A percentile compares a stretch with the other conserved stretches of the same genome.
These are phyloP conservation scores for Aurantiochytrium sp. DNA, from an alignment of 108 stramenopile species.

Conservation along the genomic window DNA sequence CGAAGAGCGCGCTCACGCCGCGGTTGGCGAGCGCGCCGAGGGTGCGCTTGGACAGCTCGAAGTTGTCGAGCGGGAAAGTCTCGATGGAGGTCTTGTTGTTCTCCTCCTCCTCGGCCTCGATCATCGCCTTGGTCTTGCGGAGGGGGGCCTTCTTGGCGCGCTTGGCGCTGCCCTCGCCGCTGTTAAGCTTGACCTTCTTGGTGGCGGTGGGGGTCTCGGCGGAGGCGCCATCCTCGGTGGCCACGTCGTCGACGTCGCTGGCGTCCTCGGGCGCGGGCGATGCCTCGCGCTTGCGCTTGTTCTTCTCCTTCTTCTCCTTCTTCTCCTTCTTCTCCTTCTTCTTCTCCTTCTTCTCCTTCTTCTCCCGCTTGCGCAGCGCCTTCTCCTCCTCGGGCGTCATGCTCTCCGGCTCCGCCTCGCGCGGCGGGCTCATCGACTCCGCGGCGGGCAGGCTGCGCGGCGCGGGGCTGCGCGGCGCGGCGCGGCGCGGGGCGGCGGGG, in stretches of 20 bases:
- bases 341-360: conserved; percentile 18
- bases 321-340: conserved; percentile 21
- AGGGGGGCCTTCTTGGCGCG: not conserved
- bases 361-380: not conserved
- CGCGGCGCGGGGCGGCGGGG: not conserved
- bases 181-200: not conserved
- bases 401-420: not conserved
- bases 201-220: not conserved
- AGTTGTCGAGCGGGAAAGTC: conserved; percentile 7
- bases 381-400: not conserved
- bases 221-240: not conserved
- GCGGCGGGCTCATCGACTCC: not conserved
- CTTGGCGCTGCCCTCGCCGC: not conserved
- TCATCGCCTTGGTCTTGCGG: not conserved
- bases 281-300: conserved; percentile 24
- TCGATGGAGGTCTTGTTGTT: not conserved
- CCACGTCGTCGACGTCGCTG: not conserved
- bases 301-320: conserved; percentile 36
- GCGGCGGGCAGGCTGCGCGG: not conserved
- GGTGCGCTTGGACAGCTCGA: conserved; percentile 45
- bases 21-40: conserved; percentile 41
- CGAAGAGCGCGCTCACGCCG: conserved; percentile 51
- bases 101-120: not conserved
- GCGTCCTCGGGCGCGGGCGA: not conserved
- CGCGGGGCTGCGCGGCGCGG: not conserved